Conservation (phyloP, 352 stramenopile species). For the Globisporangium middletonii region DNA sequence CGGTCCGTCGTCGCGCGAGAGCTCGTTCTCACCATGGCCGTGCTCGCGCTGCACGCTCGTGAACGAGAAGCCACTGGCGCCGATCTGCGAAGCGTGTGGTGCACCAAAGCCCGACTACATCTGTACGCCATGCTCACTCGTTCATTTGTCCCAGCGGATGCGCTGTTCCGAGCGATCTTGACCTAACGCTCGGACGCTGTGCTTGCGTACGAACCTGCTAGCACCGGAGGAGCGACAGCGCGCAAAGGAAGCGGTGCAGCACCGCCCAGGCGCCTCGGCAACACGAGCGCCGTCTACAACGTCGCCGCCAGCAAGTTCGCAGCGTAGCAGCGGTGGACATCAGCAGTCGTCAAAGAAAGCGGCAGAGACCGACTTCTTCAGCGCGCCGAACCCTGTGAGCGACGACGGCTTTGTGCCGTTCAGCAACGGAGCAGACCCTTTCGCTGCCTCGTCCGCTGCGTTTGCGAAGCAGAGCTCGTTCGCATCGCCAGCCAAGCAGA, state of each 20-base stretch:
- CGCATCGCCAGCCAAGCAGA: constrained; percentile 6
- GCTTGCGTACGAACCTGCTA: constrained; percentile 4
- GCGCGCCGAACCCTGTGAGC: not conserved
- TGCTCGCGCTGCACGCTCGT: constrained; percentile 70
- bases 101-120: constrained; percentile 56
- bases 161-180: not conserved
- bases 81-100: constrained; percentile 69
- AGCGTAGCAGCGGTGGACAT: constrained; percentile 1
- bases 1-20: constrained; percentile 31
- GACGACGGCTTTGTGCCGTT: constrained; percentile 11
- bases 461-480: constrained; percentile 4
- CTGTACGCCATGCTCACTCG: constrained; percentile 26
- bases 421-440: constrained; percentile 8
- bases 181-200: not conserved
- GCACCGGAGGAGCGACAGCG: constrained; percentile 39
- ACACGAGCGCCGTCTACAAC: constrained; percentile 9
- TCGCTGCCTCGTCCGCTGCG: constrained; percentile 7
- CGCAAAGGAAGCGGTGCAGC: constrained; percentile 35
- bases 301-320: not conserved
- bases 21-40: constrained; percentile 64
- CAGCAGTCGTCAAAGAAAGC: constrained; percentile 1
- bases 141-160: not conserved
- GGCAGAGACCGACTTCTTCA: constrained; percentile 6
- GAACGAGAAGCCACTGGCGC: constrained; percentile 69
- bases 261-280: constrained; percentile 9